Evolutionary conservation across 176 grass and related monocot species (phyloP).

Genomic region (Triticum dicoccoides): DNA sequence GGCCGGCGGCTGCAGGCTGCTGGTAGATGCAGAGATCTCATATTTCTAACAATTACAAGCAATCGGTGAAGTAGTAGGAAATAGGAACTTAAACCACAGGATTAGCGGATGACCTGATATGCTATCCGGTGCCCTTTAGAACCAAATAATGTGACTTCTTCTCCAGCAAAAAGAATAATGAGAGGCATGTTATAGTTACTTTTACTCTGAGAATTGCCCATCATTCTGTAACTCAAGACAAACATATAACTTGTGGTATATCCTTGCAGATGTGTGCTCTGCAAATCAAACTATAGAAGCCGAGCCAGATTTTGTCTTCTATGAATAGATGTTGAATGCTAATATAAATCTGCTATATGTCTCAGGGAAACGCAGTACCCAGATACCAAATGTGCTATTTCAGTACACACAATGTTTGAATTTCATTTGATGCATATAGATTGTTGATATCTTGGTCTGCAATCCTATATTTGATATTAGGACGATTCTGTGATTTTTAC

Average conservation of each 20-base stretch:
- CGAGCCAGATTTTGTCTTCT: conserved; percentile 5
- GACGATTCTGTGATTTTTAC: conserved; percentile 15
- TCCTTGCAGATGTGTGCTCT: conserved; percentile 64
- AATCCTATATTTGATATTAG: neutral
- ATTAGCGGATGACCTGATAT: conserved; percentile 74
- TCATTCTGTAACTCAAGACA: neutral
- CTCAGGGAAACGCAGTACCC: neutral
- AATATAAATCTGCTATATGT: neutral
- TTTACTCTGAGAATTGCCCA: neutral
- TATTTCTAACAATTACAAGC: conserved; percentile 61
- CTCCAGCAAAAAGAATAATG: conserved; percentile 43
- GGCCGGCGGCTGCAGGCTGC: too few species aligned
- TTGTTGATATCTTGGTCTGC: neutral
- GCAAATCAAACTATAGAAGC: conserved; percentile 52
- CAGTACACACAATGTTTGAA: neutral
- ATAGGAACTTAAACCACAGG: conserved; percentile 69
- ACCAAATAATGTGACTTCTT: conserved; percentile 53
- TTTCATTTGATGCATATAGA: too few species aligned
- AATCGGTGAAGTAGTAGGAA: conserved; percentile 41
- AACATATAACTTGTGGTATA: neutral
- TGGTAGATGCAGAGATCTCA: neutral
- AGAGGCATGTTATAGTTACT: conserved; percentile 50
- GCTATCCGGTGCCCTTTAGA: conserved; percentile 49
- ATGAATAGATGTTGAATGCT: conserved; percentile 20
- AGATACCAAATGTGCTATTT: neutral